Base-by-base conservation (phyloP, 2,329 filamentous ascomycete genomes). In the Beauveria scarabaeidicola region DNA sequence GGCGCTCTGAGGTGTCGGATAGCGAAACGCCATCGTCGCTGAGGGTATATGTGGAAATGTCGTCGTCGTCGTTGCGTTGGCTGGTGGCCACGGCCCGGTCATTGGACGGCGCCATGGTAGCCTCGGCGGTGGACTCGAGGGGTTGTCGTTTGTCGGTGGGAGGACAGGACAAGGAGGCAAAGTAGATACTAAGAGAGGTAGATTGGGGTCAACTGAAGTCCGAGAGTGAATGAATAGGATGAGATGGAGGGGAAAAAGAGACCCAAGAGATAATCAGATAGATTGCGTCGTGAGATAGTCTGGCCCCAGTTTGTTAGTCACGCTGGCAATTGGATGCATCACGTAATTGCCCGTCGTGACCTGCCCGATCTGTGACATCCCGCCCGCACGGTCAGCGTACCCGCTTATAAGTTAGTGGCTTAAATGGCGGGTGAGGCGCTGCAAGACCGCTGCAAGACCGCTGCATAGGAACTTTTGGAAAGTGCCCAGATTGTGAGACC, bases 1-100 rank as follows among this genome's bases (percentile, higher is more conserved):
- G 64, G 51, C 63, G 69, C 41, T 52, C 53, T 13, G 59, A 57
- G 15, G 53, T 53, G 17, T 61, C 53, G 43, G 54, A 53, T 8
- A 40, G 38, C 23, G 46, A 47, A 38, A 19, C 36, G 50, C 38
- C 48, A 44, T 59, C 57, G 21, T 57, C 56, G 55, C 60, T 61
- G 27, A 61, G 43, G 40, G 60, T 58, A 21, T 61, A 61, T 36
- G 54, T 53, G 13, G 60, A 61, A 13, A 46, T 17, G 19, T 48
- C 23, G 43, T 61, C 60, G 36, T 51, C 41, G 54, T 61, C 23
- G 23, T 59, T 52, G 56, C 38, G 48, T 29, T 47, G 57, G 48
- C 40, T 36, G 48, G 38, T 43, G 48, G 40, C 47, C 46, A 17
- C 48, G 25, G 56, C 19, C 48, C 47, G 48, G 32, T 52, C 48